Percentiles rank a stretch among this genome's conserved stretches.
These are phyloP conservation scores for Coemansia sp. DNA, from an alignment of 192 early-diverging fungal genomes.

Conservation along the genomic window DNA sequence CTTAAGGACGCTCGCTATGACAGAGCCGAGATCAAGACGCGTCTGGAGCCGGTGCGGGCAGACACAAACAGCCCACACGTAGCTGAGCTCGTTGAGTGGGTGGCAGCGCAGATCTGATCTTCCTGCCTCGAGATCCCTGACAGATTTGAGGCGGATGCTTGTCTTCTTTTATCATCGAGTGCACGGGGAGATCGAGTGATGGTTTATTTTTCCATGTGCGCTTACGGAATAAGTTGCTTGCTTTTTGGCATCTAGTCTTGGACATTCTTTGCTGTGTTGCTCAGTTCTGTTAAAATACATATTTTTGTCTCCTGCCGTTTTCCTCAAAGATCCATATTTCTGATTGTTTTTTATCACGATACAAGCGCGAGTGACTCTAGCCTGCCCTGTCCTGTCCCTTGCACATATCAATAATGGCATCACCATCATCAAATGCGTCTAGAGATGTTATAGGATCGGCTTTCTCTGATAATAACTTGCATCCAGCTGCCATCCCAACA, in stretches of 20 bases:
- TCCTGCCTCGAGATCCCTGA: background rate
- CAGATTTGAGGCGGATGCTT: too few relatives aligned
- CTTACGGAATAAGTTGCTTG: background rate
- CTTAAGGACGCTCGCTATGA: conserved; percentile 32
- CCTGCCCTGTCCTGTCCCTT: background rate
- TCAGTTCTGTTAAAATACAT: background rate
- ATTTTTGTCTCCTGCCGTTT: too few relatives aligned
- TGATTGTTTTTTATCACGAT: background rate
- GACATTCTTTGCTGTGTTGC: background rate
- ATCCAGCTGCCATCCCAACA: conserved; percentile 26
- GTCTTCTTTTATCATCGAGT: too few relatives aligned
- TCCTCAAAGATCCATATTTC: too few relatives aligned
- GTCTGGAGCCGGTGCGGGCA: conserved; percentile 15
- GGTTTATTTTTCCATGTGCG: background rate
- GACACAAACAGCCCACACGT: conserved; percentile 13
- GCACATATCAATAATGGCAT: background rate
- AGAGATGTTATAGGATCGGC: background rate
- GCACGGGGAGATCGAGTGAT: too few relatives aligned
- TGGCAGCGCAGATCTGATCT: background rate
- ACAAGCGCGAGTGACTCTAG: background rate
- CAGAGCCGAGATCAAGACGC: conserved; percentile 15
- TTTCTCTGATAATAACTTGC: conserved; percentile 7
- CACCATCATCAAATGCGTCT: background rate
- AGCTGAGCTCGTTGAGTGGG: conserved; percentile 36
- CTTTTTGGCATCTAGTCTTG: background rate